phyloP scores from a whole-genome alignment of 257 asterid species.

The Leonotis leonurus region DNA sequence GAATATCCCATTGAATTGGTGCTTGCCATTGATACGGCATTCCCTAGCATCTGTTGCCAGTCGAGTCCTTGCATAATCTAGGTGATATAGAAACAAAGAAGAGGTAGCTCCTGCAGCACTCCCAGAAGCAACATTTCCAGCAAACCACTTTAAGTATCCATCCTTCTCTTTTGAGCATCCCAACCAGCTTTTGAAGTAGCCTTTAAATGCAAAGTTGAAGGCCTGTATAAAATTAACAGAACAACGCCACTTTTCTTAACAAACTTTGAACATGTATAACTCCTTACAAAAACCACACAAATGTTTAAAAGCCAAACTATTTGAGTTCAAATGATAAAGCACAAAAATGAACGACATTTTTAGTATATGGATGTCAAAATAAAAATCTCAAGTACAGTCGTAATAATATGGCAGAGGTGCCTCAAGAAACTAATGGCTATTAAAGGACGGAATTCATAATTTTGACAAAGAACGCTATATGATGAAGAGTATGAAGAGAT shows the following conservation, averaged over 20 bases:
- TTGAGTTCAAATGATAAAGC: neutral
- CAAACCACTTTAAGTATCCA: conserved; percentile 85
- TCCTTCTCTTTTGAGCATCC: conserved; percentile 82
- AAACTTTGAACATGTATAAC: neutral
- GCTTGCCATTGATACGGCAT: conserved; percentile 31
- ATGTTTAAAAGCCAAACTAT: neutral
- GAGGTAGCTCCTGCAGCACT: conserved; percentile 99
- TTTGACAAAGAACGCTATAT: neutral
- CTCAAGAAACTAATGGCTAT: neutral
- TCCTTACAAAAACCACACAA: neutral
- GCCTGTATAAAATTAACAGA: conserved; percentile 45
- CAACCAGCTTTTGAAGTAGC: conserved; percentile 62
- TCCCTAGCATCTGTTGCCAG: conserved; percentile 41
- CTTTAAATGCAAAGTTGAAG: conserved; percentile 90
- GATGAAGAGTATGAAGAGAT: neutral
- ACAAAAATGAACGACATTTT: too few species aligned
- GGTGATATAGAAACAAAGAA: conserved; percentile 61
- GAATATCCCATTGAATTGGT: conserved; percentile 42
- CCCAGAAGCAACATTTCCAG: conserved; percentile 95
- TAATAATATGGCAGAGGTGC: neutral
- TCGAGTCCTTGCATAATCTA: conserved; percentile 62
- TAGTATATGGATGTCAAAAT: too few species aligned
- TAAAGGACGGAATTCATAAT: neutral
- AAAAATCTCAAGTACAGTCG: neutral
- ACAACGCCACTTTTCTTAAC: neutral